Evolutionary conservation across 768 basidiomycete genomes (phyloP), one percentile per base, ranked within the genome.

Genomic region (Rhodocollybia butyracea): DNA sequence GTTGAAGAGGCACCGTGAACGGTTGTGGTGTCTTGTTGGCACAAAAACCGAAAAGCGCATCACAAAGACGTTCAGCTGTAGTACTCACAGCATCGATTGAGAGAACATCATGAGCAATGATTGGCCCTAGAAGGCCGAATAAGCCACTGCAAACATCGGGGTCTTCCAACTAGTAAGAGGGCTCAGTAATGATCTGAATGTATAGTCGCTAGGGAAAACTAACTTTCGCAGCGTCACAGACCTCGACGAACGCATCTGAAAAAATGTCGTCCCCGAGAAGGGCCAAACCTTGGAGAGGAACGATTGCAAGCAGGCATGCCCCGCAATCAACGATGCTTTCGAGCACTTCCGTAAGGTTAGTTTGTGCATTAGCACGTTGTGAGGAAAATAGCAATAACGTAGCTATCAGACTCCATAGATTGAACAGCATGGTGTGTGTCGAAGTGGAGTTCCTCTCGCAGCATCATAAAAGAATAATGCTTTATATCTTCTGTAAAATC

Each of bases 71-170:
- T 27, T 63, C 64, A 7, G 71, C 72, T 0, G 73, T 73, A 36
- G 66, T 62, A 6, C 70, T 67, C 10, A 60, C 61, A 29, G 66
- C 57, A 5, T 64, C 62, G 59, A 76, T 73, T 36, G 59, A 57
- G 5, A 73, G 70, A 3, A 76, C 61, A 51, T 66, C 70, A 59
- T 73, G 70, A 1, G 73, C 73, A 21, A 76, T 61, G 55, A 75
- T 71, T n/a, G 75, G 75, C 0, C 68, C 75, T 50, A 69, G 65
- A 3, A 60, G 47, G 3, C 60, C 62, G 54, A 75, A 59, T 0
- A 66, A 63, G 41, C 75, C 75, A 17, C 58, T 60, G 57, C 75
- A 76, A n/a, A 76, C 71, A 54, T 76, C 73, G 4, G 60, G 58
- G 57, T 72, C 71, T 48, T 70, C 70, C 38, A 70, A 63, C 71